Evolutionary conservation across 2,329 filamentous ascomycete genomes (phyloP).

Genomic region (Diatrype stigma): DNA sequence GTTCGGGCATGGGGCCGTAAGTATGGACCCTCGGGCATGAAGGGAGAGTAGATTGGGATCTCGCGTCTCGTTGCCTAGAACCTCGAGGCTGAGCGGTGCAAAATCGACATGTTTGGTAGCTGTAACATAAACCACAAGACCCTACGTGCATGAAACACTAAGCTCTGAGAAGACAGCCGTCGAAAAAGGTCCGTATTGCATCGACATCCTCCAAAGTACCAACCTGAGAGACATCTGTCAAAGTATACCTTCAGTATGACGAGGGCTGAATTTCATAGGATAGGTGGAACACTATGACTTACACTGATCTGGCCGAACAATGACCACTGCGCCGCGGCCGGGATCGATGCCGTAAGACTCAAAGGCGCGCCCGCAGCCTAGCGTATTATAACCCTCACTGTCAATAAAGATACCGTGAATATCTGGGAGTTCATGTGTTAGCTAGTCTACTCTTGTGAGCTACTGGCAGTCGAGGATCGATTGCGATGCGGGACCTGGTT

Average conservation of each 20-base stretch:
- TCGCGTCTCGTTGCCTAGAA: no score
- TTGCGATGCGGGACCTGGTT: background rate
- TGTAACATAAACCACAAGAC: no score
- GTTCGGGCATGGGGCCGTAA: constrained; percentile 10
- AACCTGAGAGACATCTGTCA: no score
- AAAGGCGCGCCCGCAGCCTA: constrained; percentile 54
- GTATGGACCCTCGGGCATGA: constrained; percentile 12
- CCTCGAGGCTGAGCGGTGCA: no score
- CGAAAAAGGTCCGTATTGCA: no score
- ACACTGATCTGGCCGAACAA: constrained; percentile 61
- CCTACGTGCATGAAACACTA: constrained; percentile 8
- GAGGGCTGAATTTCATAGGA: no score
- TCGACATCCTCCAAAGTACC: no score
- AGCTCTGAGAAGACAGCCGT: no score
- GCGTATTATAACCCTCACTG: constrained; percentile 50
- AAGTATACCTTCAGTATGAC: no score
- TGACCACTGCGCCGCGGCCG: constrained; percentile 40
- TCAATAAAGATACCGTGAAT: constrained; percentile 56
- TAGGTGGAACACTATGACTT: constrained; percentile 19
- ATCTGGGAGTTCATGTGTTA: constrained; percentile 32
- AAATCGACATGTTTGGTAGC: no score
- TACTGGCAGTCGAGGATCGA: background rate
- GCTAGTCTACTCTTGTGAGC: background rate
- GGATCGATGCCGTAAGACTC: constrained; percentile 49
- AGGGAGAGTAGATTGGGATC: no score